Evolutionary conservation across 192 early-diverging fungal species (phyloP).

Genomic region (Mortierella antarctica): DNA sequence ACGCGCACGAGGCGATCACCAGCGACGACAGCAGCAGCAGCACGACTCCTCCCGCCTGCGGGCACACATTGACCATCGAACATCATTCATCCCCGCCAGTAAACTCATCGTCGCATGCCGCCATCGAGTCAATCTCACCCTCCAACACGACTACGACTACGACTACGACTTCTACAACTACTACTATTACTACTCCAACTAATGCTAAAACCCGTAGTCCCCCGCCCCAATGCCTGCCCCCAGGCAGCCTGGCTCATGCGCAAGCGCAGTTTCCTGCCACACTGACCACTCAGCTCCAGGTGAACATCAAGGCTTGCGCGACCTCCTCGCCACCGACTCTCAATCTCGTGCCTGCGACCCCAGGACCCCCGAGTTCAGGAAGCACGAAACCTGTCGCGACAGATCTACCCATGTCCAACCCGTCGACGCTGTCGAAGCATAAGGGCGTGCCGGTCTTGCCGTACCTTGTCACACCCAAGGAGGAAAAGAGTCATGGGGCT

Average conservation of each 20-base stretch:
- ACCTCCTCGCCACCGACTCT: slow-evolving; percentile 40
- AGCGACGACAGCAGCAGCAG: not conserved
- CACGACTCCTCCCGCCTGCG: not conserved
- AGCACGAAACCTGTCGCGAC: slow-evolving; percentile 9
- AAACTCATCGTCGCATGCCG: not conserved
- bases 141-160: not conserved
- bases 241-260: slow-evolving; percentile 22
- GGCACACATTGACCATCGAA: not conserved
- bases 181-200: not conserved
- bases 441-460: slow-evolving; percentile 45
- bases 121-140: not conserved
- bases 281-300: slow-evolving; percentile 33
- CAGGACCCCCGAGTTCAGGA: slow-evolving; percentile 16
- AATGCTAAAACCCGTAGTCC: slow-evolving; percentile 1
- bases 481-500: slow-evolving; percentile 48
- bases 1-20: not conserved
- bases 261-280: slow-evolving; percentile 24
- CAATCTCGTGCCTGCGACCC: slow-evolving; percentile 45
- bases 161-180: not conserved
- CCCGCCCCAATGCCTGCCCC: slow-evolving; percentile 22
- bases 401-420: slow-evolving; percentile 31
- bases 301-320: slow-evolving; percentile 38
- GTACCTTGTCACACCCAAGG: slow-evolving; percentile 46
- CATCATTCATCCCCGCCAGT: not conserved
- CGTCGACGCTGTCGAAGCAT: slow-evolving; percentile 50